Base-by-base conservation (phyloP, 345 rosid genomes). In the Linum usitatissimum region DNA sequence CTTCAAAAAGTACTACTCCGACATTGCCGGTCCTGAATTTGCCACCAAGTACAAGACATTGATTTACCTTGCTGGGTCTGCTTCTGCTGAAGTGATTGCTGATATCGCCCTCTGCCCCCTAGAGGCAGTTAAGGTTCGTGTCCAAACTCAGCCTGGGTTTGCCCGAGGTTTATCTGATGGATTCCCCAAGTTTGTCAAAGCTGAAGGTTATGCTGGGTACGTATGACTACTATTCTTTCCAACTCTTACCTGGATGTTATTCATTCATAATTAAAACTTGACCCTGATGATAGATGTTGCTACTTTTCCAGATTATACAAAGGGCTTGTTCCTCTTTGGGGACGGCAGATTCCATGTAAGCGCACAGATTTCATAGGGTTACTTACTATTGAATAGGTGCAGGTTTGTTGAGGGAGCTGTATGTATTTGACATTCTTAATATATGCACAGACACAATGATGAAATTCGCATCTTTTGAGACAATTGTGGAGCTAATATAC, bases 301-400 rank as follows among this genome's bases (percentile, higher is more conserved):
- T 53, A 9, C 3, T 60, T 73, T 70, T 65, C 18, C 84, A 94
- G 99, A 69, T 77, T 94, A 86, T 94, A 94, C 71, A 94, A 90
- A 79, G 99, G 97, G 61, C 58, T 94, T 55, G 97, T 73, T 75
- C 99, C 99, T 38, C 93, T 94, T 6, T 94, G 96, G 97, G 99
- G 97, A 55, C 97, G 99, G 68, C 99, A 94, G 72, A 90, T 90
- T 76, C 99, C 99, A 64, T 94, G 99, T 90, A 79, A 84, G 96
- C 78, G 61, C 10, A 36, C 8, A 30, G 30, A 60, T 2, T 21
- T 13, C 6, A 34, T 28, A 59, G 6, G 39, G 17, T 20, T 34
- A 34, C 38, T 34, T 7, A 34, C 38, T 4, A 34, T 34, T 34
- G 38, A 34, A 34, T 4, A 0, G 38, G 38, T 34, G 1, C 13